Conservation (phyloP, 2,329 filamentous ascomycete species). For the Epichloe sibirici region DNA sequence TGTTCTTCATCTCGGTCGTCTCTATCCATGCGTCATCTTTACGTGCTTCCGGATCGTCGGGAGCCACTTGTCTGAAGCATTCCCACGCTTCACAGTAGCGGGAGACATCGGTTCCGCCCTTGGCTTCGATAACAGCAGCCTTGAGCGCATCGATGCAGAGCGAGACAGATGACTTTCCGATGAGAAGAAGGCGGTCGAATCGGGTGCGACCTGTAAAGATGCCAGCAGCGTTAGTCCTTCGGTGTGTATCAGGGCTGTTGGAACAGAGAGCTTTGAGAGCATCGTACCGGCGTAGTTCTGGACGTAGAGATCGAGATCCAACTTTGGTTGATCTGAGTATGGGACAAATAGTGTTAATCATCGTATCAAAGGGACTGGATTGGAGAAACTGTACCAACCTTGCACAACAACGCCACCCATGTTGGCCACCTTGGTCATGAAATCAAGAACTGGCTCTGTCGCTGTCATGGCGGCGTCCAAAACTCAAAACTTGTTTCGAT, state of each 20-base stretch:
- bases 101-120: slow-evolving; percentile 58
- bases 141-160: slow-evolving; percentile 73
- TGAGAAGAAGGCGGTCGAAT: slow-evolving; percentile 68
- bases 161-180: slow-evolving; percentile 65
- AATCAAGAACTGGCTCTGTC: slow-evolving; percentile 23
- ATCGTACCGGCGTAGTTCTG: slow-evolving; percentile 69
- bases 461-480: slow-evolving; percentile 22
- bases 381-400: slow-evolving; percentile 22
- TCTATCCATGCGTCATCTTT: slow-evolving; percentile 68
- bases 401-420: slow-evolving; percentile 34
- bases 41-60: slow-evolving; percentile 53
- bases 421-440: slow-evolving; percentile 34
- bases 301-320: slow-evolving; percentile 86
- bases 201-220: slow-evolving; percentile 56
- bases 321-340: slow-evolving; percentile 59
- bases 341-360: background rate
- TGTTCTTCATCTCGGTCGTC: slow-evolving; percentile 51
- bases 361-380: background rate
- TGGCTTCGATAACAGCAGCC: slow-evolving; percentile 63
- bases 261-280: background rate
- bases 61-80: slow-evolving; percentile 49
- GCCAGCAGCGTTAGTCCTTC: background rate
- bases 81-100: slow-evolving; percentile 60
- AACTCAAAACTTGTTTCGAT: background rate
- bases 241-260: background rate